Base-by-base conservation (phyloP, 2,329 filamentous ascomycete species). In the Talaromyces sp. region DNA sequence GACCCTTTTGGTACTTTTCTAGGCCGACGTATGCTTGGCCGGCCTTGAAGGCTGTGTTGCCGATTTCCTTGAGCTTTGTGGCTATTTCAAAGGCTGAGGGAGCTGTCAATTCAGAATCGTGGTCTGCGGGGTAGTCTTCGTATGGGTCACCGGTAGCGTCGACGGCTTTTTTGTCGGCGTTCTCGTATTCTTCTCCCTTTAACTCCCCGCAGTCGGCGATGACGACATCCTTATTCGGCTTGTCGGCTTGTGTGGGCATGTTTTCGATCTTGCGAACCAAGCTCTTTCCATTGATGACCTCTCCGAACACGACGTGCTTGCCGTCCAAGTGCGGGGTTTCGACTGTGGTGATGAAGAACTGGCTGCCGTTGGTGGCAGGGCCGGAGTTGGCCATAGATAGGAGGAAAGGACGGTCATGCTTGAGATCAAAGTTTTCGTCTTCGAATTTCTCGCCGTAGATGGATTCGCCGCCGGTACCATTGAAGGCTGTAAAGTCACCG, bases 341-440 rank as follows among this genome's bases (percentile, higher is more conserved):
- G 35, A 97, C 92, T 17, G 95, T 98, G 58, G 95, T 99, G 73
- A 98, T 84, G 86, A 99, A 99, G 86, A 99, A 99, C 75, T 99
- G 95, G 60, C 91, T 96, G 74, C 95, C 95, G 77, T 99, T 99
- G 78, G 95, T 97, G 72, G 90, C 92, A 54, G 93, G 92, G 56
- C 95, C 95, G 69, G 95, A 94, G 77, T 99, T 99, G 73, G 95
- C 95, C 95, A 99, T 99, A 76, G 91, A 96, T 68, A 99, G 85
- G 70, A 98, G 83, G 83, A 97, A 97, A 1, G 95, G 93, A 73
- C 89, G 90, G 73, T 96, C 91, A 77, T 99, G 95, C 85, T 96
- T 93, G 75, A 90, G 82, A 62, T 91, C 86, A 75, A 99, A 98
- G 79, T 96, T 96, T 85, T 99, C 94, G 73, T 99, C 94, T 73